phyloP scores from a whole-genome alignment of 2,329 filamentous ascomycete genomes.

The Scolecobasidium constrictum region DNA sequence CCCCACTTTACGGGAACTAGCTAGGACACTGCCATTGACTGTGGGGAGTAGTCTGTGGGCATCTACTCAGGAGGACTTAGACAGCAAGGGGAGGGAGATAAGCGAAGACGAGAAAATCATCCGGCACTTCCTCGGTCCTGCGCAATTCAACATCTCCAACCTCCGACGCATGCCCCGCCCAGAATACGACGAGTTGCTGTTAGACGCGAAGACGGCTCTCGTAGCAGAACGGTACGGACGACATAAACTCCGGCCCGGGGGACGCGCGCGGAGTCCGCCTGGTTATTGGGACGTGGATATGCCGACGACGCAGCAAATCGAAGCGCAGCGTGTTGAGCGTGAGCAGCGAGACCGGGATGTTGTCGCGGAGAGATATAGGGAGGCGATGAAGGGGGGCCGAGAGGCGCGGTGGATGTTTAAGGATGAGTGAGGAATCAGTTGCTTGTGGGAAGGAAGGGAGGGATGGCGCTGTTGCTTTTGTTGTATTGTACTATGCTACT shows the following conservation, averaged over 20 bases:
- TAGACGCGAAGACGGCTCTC: slow-evolving; percentile 64
- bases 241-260: slow-evolving; percentile 60
- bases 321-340: slow-evolving; percentile 54
- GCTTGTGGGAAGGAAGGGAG: too few species aligned
- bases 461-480: too few species aligned
- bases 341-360: slow-evolving; percentile 50
- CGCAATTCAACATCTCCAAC: too few species aligned
- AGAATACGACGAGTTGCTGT: too few species aligned
- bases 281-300: slow-evolving; percentile 91
- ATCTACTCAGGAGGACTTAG: slow-evolving; percentile 17
- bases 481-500: too few species aligned
- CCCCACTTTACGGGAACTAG: slow-evolving; percentile 56
- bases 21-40: slow-evolving; percentile 22
- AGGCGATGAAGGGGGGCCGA: slow-evolving; percentile 61
- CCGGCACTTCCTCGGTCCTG: slow-evolving; percentile 44
- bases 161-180: too few species aligned
- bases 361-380: slow-evolving; percentile 63
- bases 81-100: too few species aligned
- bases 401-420: slow-evolving; percentile 71
- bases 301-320: slow-evolving; percentile 72
- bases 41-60: slow-evolving; percentile 6
- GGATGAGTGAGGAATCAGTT: slow-evolving; percentile 56
- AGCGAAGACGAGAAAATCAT: slow-evolving; percentile 28
- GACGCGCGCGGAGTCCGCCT: slow-evolving; percentile 62
- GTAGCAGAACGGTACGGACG: slow-evolving; percentile 67